Base-by-base conservation (phyloP, 169 alveolate genomes). In the Plasmodium relictum region DNA sequence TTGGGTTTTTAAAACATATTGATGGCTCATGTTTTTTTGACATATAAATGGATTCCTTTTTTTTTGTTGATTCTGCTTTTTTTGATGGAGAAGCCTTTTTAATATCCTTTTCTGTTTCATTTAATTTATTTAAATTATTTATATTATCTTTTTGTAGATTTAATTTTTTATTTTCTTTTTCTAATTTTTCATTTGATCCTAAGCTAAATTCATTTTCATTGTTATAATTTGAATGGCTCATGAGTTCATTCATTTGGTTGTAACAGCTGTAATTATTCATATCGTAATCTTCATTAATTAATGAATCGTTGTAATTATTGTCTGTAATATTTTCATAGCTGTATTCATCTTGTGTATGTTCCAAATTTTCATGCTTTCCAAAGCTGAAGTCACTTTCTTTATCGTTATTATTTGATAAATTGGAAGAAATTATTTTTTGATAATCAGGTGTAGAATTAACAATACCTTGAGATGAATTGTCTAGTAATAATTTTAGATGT, bases 361-460 rank as follows among this genome's bases (percentile, higher is more conserved):
- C 86, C 24, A 39, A 42, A 22, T 66, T 71, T 52, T 68, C 91
- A 56, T 66, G 66, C 48, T 71, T 83, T 31, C 91, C 91, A 83
- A 83, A 83, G 48, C 91, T 83, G 62, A 83, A 83, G 58, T 83
- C 85, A 61, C 91, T 83, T 61, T 68, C 91, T 58, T 45, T 83
- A 16, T 83, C 91, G 24, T 83, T 83, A n/a, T 68, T 45, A 48
- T 48, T 83, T 44, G 91, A 83, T 31, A 54, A 31, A 44, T 18
- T 44, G 20, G 91, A 61, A 48, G 83, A 39, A 45, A 68, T 68
- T 6, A 83, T 68, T 52, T 83, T 83, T 48, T 83, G 91, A 66
- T 83, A 83, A 83, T 83, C 85, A 16, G 91, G 91, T 44, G 91
- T 83, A n/a, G 91, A 83, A 71, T 83, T 83, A 68, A 83, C 91